Conservation (phyloP, 2,329 filamentous ascomycete species). For the Penicillium sp. region DNA sequence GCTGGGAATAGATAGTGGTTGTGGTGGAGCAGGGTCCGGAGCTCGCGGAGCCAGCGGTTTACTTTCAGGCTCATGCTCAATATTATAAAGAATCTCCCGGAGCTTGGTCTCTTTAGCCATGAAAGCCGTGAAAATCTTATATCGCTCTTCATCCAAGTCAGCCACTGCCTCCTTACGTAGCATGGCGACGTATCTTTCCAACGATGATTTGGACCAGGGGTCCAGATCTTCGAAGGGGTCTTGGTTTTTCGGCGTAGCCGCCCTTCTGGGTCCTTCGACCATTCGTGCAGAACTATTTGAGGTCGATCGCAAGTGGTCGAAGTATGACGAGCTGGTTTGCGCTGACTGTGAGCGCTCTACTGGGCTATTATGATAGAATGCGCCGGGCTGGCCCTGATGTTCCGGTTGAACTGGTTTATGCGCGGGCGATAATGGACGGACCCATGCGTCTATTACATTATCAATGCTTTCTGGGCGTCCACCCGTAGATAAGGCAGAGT, state of each 20-base stretch:
- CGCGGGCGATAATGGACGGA: conserved; percentile 33
- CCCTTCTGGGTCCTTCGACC: conserved; percentile 10
- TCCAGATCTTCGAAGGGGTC: conserved; percentile 56
- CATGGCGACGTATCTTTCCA: conserved; percentile 57
- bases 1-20: conserved; percentile 11
- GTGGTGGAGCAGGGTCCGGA: conserved; percentile 11
- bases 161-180: conserved; percentile 52
- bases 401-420: conserved; percentile 17
- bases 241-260: conserved; percentile 20
- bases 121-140: conserved; percentile 55
- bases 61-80: conserved; percentile 43
- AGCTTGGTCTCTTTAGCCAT: conserved; percentile 49
- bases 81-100: conserved; percentile 50
- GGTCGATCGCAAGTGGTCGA: conserved; percentile 1
- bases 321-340: conserved; percentile 5
- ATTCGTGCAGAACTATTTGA: conserved; percentile 11
- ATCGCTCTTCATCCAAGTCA: conserved; percentile 52
- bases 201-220: conserved; percentile 57
- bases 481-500: conserved; percentile 29
- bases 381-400: conserved; percentile 9
- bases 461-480: conserved; percentile 43
- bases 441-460: conserved; percentile 48
- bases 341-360: conserved; percentile 14
- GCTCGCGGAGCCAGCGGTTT: conserved; percentile 12
- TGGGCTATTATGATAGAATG: conserved; percentile 15